A percentile compares a stretch with the other conserved stretches of the same genome.
Conservation (phyloP, 2,329 filamentous ascomycete species). For the Orbilia oligospora region DNA sequence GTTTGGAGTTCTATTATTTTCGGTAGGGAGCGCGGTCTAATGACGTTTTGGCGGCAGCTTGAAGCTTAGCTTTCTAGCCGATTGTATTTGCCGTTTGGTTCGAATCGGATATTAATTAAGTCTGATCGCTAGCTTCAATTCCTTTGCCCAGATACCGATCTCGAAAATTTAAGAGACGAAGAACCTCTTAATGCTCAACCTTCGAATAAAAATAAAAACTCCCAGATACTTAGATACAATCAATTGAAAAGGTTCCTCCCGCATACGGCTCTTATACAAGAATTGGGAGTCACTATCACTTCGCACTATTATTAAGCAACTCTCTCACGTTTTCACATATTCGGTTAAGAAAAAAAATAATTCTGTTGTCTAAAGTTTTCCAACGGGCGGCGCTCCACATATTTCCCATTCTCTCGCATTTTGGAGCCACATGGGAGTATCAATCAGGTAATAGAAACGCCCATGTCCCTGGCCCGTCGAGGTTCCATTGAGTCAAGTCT, state of each 20-base stretch:
- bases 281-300: conserved; percentile 19
- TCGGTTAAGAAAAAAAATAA: conserved; percentile 45
- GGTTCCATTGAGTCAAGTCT: conserved; percentile 20
- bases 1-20: background rate
- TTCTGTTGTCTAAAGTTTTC: background rate
- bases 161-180: background rate
- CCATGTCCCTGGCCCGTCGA: background rate
- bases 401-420: conserved; percentile 10
- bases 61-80: conserved; percentile 52
- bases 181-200: background rate
- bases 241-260: background rate
- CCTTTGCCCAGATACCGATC: conserved; percentile 15
- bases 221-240: background rate
- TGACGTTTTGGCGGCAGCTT: conserved; percentile 47
- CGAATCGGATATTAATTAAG: conserved; percentile 38
- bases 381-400: conserved; percentile 24
- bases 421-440: conserved; percentile 30
- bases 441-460: conserved; percentile 41
- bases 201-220: background rate
- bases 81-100: conserved; percentile 53
- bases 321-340: conserved; percentile 32
- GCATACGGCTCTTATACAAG: background rate
- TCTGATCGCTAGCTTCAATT: conserved; percentile 19
- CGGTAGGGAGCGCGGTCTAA: conserved; percentile 12
- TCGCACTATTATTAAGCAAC: conserved; percentile 46